These are phyloP conservation scores for Aspergillus carlsbadensis DNA, from an alignment of 495 filamentous ascomycete species.

Conservation along the genomic window DNA sequence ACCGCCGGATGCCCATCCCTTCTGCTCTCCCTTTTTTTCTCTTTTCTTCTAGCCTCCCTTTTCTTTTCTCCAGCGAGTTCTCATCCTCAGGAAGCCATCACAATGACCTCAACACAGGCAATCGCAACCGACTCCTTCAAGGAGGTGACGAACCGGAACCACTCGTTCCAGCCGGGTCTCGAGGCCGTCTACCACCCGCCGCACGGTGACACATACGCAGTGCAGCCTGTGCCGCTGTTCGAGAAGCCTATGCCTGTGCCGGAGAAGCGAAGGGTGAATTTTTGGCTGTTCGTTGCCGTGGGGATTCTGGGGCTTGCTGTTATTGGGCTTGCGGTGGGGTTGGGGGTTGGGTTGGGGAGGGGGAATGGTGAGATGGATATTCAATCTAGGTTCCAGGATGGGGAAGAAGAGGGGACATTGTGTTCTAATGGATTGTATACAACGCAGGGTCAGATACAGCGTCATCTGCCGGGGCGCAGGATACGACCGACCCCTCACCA, in stretches of 20 bases:
- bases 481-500: neutral
- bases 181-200: neutral
- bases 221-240: neutral
- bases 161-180: neutral
- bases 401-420: too few species aligned
- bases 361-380: neutral
- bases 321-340: slow-evolving; percentile 7
- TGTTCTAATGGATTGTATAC: neutral
- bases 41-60: too few species aligned
- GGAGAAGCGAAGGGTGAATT: neutral
- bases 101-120: neutral
- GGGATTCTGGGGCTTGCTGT: neutral
- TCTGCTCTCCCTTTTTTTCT: too few species aligned
- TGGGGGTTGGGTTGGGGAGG: slow-evolving; percentile 6
- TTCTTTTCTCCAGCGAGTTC: too few species aligned
- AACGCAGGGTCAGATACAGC: neutral
- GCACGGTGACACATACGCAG: neutral
- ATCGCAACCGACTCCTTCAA: neutral
- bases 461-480: too few species aligned
- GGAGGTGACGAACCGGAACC: neutral
- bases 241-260: neutral
- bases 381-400: neutral
- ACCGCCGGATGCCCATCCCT: too few species aligned
- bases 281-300: neutral
- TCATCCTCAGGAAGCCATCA: neutral